Evolutionary conservation across 2,329 filamentous ascomycete species (phyloP), one percentile per base, ranked within the genome.

Genomic region (Phoma sp.): DNA sequence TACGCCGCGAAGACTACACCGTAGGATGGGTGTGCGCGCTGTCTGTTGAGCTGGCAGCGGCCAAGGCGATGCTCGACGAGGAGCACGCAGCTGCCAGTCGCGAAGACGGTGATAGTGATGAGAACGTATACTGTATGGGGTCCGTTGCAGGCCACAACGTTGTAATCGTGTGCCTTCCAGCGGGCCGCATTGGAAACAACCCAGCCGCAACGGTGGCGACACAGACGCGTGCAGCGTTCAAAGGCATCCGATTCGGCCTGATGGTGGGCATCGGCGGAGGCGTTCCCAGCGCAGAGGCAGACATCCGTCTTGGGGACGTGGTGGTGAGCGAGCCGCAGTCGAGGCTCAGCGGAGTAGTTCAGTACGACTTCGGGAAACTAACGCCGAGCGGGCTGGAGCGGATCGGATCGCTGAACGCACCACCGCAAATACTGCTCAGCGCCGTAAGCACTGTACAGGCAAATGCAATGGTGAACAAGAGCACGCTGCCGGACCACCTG

Each of bases 251-350:
- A 19, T 68, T 80, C 35, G 72, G 71, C 2, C 64, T 82, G 1
- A 73, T 82, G 70, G 77, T 81, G 0, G 78, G 78, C 17, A 76
- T 81, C 33, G 78, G 75, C 0, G 74, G 74, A 25, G 67, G 67
- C 21, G 65, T 67, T n/a, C 62, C 64, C 9, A 60, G 55, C 32
- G 38, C 19, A 4, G 49, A 57, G 35, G 39, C 36, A 36, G 67
- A 69, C 40, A 58, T 68, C 10, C 58, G 67, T 24, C 64, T 69
- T 17, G 67, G 67, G 9, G 67, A 69, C 21, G 62, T 69, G n/a
- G 65, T 67, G 24, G 60, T 68, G 8, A 64, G 61, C 58, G 44
- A 60, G 19, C 65, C 63, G 13, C 10, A 55, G 2, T 0, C 15
- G 9, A 50, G 6, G 2, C 38, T 45, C 10, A 49, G 38, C 10